phyloP scores from a whole-genome alignment of 225 moss, liverwort and hornwort genomes.

The Bryoerythrophyllum caledonicum region DNA sequence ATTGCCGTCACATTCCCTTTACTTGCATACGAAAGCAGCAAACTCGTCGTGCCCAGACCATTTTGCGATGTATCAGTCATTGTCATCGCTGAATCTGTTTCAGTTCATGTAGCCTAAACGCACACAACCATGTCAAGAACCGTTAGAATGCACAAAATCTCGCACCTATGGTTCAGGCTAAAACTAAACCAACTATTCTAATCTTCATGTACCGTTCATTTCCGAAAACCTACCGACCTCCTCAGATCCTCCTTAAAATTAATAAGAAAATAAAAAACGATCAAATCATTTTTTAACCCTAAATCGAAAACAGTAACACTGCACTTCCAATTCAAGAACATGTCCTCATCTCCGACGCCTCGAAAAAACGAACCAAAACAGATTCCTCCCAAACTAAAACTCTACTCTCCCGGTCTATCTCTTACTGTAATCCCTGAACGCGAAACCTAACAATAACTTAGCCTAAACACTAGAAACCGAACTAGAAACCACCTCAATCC shows the following conservation, averaged over 20 bases:
- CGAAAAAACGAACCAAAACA: background rate
- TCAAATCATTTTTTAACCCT: background rate
- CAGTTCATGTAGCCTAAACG: slow-evolving; percentile 31
- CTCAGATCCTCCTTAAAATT: background rate
- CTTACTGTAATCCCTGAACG: background rate
- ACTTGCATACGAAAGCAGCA: slow-evolving; percentile 53
- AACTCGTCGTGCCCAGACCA: slow-evolving; percentile 43
- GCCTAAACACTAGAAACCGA: background rate
- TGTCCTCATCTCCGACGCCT: background rate
- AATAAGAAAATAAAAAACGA: background rate
- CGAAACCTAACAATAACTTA: background rate
- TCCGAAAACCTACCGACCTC: background rate
- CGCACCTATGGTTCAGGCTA: background rate
- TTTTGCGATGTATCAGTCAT: slow-evolving; percentile 34
- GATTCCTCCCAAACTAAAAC: background rate
- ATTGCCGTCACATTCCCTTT: slow-evolving; percentile 45
- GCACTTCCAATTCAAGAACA: background rate
- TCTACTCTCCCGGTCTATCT: background rate
- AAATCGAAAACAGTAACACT: background rate
- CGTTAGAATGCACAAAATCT: slow-evolving; percentile 12
- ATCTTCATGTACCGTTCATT: background rate
- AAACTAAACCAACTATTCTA: background rate
- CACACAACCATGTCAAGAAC: slow-evolving; percentile 6
- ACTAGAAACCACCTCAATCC: background rate
- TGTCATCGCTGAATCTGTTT: slow-evolving; percentile 8